Conservation (phyloP, 1,284 basidiomycete species). For the Pterulicium gracile region DNA sequence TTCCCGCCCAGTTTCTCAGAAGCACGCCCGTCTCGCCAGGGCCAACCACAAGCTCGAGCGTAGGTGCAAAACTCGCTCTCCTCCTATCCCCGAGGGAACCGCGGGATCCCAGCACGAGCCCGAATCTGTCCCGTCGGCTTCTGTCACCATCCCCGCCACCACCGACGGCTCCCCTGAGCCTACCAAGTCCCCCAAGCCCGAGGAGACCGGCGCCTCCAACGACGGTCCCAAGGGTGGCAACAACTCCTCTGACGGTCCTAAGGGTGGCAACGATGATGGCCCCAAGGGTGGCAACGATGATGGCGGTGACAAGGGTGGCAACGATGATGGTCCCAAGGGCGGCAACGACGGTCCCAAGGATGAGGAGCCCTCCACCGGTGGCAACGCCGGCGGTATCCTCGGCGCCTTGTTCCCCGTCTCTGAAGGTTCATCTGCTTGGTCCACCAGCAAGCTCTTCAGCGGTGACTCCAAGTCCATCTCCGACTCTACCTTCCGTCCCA, state of each 20-base stretch:
- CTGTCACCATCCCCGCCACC: background rate
- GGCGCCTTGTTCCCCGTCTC: conserved; percentile 33
- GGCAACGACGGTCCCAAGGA: background rate
- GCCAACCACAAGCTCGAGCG: no score
- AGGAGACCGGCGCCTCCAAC: background rate
- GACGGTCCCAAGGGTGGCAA: background rate
- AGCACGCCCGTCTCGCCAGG: no score
- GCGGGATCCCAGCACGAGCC: background rate
- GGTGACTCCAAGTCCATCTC: conserved; percentile 25
- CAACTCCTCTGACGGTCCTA: background rate
- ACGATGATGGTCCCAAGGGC: no score
- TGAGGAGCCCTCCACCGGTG: background rate
- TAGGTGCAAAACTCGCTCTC: background rate
- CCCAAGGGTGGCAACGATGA: no score
- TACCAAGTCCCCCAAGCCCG: background rate
- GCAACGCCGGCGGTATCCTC: conserved; percentile 10
- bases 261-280: background rate
- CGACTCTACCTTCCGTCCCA: conserved; percentile 33
- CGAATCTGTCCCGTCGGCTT: background rate
- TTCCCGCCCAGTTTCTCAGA: background rate
- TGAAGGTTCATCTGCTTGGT: conserved; percentile 25
- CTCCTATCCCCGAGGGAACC: background rate
- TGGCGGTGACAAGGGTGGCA: no score
- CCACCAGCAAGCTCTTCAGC: conserved; percentile 26
- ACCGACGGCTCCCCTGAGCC: background rate